A percentile compares a stretch with the other conserved stretches of the same genome.
Conservation (phyloP, 1,284 basidiomycete species). For the Sporisorium graminicola region DNA sequence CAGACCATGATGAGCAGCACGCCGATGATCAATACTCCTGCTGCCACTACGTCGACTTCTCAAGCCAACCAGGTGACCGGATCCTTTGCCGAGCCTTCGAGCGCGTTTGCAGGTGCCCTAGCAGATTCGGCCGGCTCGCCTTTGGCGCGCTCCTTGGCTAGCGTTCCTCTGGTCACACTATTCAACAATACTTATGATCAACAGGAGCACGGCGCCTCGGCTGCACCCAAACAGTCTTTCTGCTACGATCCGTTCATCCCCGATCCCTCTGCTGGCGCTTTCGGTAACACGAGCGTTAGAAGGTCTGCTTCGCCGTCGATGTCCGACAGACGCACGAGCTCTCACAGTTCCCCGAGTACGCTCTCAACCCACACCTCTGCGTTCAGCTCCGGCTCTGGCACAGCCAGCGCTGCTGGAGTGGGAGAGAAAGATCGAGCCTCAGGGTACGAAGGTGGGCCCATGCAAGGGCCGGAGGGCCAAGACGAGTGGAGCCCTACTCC, state of each 20-base stretch:
- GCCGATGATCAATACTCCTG: background rate
- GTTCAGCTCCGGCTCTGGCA: background rate
- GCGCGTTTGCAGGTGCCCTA: constrained; percentile 3
- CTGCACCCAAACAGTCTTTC: constrained; percentile 9
- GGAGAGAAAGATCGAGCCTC: background rate
- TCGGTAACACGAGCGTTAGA: background rate
- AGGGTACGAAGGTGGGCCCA: background rate
- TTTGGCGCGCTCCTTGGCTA: constrained; percentile 9
- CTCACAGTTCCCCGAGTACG: constrained; percentile 1
- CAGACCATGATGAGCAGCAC: constrained; percentile 5
- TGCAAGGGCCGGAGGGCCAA: too few species aligned
- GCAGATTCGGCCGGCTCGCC: constrained; percentile 8
- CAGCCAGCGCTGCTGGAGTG: background rate
- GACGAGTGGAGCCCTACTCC: constrained; percentile 2
- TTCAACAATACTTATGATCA: constrained; percentile 46
- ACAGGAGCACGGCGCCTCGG: background rate
- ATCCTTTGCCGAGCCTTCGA: constrained; percentile 3
- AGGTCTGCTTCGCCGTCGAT: constrained; percentile 4
- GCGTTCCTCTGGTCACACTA: constrained; percentile 34
- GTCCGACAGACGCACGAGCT: constrained; percentile 1
- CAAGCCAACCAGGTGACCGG: background rate
- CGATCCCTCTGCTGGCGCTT: constrained; percentile 9
- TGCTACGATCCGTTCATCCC: constrained; percentile 47
- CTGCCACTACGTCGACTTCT: background rate
- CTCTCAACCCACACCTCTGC: background rate